Percentiles rank a stretch among this genome's conserved stretches.
Evolutionary conservation across 179 eudicot genomes (phyloP).

Genomic region (Camellia oleifera): DNA sequence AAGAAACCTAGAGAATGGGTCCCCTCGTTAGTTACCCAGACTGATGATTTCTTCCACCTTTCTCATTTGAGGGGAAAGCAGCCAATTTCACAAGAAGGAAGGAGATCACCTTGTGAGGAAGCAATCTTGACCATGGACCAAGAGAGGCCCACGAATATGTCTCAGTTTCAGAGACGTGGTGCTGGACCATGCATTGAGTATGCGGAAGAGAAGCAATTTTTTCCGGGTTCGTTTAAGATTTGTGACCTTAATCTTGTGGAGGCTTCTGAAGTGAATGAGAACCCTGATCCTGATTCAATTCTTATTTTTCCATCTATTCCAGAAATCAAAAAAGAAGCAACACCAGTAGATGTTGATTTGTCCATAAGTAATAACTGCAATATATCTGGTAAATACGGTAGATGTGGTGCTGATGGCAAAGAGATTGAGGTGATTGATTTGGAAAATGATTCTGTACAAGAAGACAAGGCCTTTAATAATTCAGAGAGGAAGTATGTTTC

Average conservation of each 20-base stretch:
- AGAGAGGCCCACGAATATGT: constrained; percentile 32
- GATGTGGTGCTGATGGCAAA: constrained; percentile 46
- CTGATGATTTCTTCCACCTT: constrained; percentile 33
- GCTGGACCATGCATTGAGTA: constrained; percentile 36
- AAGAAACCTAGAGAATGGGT: constrained; percentile 70
- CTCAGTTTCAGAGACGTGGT: constrained; percentile 35
- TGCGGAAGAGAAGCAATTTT: constrained; percentile 73
- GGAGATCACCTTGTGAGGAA: constrained; percentile 23
- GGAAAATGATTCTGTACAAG: constrained; percentile 58
- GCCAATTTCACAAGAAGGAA: constrained; percentile 26
- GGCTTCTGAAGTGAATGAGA: constrained; percentile 59
- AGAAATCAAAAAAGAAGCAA: constrained; percentile 31
- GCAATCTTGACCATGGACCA: constrained; percentile 32
- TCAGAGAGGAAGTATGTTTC: constrained; percentile 52
- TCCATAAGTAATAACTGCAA: constrained; percentile 55
- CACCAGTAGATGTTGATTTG: constrained; percentile 59
- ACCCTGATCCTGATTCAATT: constrained; percentile 34
- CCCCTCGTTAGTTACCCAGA: constrained; percentile 34
- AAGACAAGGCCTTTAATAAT: constrained; percentile 38
- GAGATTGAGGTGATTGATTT: constrained; percentile 87
- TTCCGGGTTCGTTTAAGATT: constrained; percentile 75
- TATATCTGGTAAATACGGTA: constrained; percentile 35
- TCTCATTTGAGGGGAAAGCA: constrained; percentile 32
- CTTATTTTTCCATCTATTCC: constrained; percentile 46
- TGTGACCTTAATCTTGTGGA: constrained; percentile 89